Evolutionary conservation across 176 grass and related monocot genomes (phyloP).

Genomic region (Zea luxurians): DNA sequence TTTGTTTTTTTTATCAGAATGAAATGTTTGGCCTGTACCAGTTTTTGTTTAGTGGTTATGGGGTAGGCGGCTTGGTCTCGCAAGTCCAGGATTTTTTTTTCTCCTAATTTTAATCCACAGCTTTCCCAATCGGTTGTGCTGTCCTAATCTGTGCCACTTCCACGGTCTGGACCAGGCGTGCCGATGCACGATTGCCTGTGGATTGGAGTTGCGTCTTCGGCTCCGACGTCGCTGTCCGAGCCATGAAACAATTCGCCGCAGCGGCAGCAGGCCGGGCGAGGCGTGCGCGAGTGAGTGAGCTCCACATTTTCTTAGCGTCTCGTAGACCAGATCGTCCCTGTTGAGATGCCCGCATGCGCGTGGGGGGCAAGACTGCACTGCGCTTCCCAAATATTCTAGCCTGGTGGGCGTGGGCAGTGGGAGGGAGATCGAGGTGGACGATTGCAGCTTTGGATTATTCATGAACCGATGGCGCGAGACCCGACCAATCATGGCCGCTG

Average conservation of each 20-base stretch:
- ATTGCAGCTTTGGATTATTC: constrained; percentile 6
- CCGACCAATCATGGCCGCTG: constrained; percentile 15
- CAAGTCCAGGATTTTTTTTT: constrained; percentile 5
- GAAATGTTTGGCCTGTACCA: neutral
- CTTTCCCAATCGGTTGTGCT: constrained; percentile 11
- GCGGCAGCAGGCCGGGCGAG: neutral
- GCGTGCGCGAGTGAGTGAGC: too few relatives aligned
- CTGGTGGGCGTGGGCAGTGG: neutral
- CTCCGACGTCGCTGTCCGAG: neutral
- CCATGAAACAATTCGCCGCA: constrained; percentile 23
- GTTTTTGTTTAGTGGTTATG: neutral
- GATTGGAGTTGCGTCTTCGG: neutral
- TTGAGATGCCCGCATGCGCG: constrained; percentile 2
- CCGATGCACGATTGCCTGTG: too few relatives aligned
- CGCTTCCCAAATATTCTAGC: neutral
- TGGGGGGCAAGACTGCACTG: constrained; percentile 18
- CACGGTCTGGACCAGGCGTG: neutral
- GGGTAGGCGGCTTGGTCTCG: neutral
- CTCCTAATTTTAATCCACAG: constrained; percentile 1
- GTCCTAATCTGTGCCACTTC: neutral
- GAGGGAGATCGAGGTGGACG: neutral
- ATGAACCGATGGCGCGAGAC: neutral
- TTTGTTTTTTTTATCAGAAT: neutral
- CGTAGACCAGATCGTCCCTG: neutral
- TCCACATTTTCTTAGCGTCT: too few relatives aligned